These are phyloP conservation scores for Dipodascopsis uninucleata DNA, from an alignment of 805 yeast species.

Conservation along the genomic window DNA sequence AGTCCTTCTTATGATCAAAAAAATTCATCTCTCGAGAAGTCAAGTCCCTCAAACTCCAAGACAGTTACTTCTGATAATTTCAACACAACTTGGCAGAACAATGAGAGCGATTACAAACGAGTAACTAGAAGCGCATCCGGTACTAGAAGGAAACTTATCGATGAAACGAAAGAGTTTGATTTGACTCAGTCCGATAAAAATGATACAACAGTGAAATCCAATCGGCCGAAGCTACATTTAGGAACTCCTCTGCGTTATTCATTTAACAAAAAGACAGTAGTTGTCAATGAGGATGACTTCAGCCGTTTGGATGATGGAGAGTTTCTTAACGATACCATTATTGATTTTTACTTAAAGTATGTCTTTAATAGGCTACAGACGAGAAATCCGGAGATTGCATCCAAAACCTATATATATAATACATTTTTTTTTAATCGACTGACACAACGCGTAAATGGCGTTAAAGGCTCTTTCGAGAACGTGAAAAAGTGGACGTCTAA, in stretches of 20 bases:
- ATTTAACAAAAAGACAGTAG: slow-evolving; percentile 58
- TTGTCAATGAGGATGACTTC: slow-evolving; percentile 67
- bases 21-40: too few species aligned
- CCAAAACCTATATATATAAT: slow-evolving; percentile 59
- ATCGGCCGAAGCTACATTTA: slow-evolving; percentile 9
- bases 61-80: too few species aligned
- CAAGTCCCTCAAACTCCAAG: too few species aligned
- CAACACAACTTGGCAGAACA: background rate
- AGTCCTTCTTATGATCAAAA: too few species aligned
- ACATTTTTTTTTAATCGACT: slow-evolving; percentile 79
- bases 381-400: slow-evolving; percentile 34
- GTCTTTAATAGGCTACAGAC: slow-evolving; percentile 33
- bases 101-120: background rate
- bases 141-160: background rate
- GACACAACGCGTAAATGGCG: slow-evolving; percentile 26
- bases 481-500: slow-evolving; percentile 77
- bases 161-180: slow-evolving; percentile 1
- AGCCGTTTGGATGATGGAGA: slow-evolving; percentile 72
- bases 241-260: slow-evolving; percentile 23
- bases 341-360: slow-evolving; percentile 69
- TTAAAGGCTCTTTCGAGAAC: slow-evolving; percentile 49
- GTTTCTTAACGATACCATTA: slow-evolving; percentile 85
- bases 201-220: background rate
- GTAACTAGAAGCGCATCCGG: background rate
- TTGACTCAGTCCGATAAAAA: background rate